Percentiles rank a stretch among this genome's conserved stretches.
Evolutionary conservation across 768 basidiomycete genomes (phyloP).

Genomic region (Leccinum rimulosum): DNA sequence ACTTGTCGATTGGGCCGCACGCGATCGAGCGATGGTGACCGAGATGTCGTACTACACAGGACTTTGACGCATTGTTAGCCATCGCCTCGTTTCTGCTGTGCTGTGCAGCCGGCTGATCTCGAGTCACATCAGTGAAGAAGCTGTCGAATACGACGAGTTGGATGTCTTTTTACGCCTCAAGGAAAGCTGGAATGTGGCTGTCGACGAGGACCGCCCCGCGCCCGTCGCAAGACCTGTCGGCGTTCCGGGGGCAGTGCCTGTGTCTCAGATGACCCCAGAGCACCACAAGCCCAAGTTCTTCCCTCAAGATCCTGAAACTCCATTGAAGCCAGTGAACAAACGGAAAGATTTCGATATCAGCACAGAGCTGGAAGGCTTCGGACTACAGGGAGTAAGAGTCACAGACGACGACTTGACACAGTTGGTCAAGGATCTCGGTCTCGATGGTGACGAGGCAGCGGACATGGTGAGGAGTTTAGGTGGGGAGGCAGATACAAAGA

Average conservation of each 20-base stretch:
- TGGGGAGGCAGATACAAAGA: constrained; percentile 22
- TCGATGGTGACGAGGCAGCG: constrained; percentile 73
- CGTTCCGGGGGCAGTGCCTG: constrained; percentile 74
- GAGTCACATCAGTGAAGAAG: constrained; percentile 62
- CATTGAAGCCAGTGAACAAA: constrained; percentile 57
- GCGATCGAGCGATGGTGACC: constrained; percentile 7
- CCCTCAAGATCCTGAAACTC: constrained; percentile 42
- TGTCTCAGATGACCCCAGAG: constrained; percentile 79
- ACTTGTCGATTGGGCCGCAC: background rate
- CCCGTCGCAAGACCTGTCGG: constrained; percentile 64
- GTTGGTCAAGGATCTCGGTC: constrained; percentile 71
- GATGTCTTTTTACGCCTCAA: constrained; percentile 68
- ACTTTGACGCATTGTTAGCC: constrained; percentile 71
- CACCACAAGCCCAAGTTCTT: constrained; percentile 60
- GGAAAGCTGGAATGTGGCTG: constrained; percentile 58
- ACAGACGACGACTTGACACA: constrained; percentile 72
- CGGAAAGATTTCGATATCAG: constrained; percentile 61
- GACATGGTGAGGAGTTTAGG: constrained; percentile 68
- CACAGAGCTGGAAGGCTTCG: constrained; percentile 64
- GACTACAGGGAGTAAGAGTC: constrained; percentile 73
- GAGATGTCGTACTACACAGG: constrained; percentile 37
- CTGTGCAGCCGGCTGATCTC: constrained; percentile 7
- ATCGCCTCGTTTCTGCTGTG: constrained; percentile 1
- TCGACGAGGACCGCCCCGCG: constrained; percentile 59
- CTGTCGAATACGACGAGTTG: constrained; percentile 76